Evolutionary conservation across 176 grass and related monocot genomes (phyloP).

Genomic region (sorghum (Sorghum bicolor)): Sorghum_bicolor_NCBIv3 NC_012875.2:42498501-42499000

Average conservation of each 20-base stretch:
- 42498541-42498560: background rate
- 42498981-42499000: background rate
- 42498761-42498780: conserved; percentile 56
- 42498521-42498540: background rate
- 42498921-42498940: conserved; percentile 65
- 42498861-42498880: conserved; percentile 66
- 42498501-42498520: conserved; percentile 20
- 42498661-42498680: conserved; percentile 71
- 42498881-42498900: conserved; percentile 75
- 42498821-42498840: conserved; percentile 78
- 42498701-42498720: conserved; percentile 66
- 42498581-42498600: conserved; percentile 81
- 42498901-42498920: conserved; percentile 91
- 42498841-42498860: conserved; percentile 72
- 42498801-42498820: conserved; percentile 27
- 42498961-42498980: conserved; percentile 73
- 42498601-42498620: conserved; percentile 91
- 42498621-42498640: conserved; percentile 74
- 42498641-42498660: conserved; percentile 82
- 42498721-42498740: conserved; percentile 70
- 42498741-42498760: conserved; percentile 69
- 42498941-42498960: conserved; percentile 66
- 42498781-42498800: conserved; percentile 7
- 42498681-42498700: conserved; percentile 92
- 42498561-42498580: background rate